These are phyloP conservation scores for Rhodotorula sp. DNA, from an alignment of 1,284 basidiomycete genomes.

Conservation along the genomic window DNA sequence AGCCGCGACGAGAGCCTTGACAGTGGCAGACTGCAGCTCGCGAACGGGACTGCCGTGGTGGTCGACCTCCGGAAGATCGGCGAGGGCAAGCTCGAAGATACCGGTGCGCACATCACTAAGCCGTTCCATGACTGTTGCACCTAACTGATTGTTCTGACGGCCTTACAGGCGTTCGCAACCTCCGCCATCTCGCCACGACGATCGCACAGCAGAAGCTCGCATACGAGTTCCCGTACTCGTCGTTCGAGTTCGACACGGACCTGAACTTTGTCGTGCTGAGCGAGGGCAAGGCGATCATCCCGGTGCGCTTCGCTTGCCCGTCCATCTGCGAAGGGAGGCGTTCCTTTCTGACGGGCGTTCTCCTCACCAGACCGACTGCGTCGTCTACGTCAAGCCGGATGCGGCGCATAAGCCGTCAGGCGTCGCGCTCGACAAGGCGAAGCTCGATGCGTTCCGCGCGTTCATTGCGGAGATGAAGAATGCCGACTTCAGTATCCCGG, in stretches of 20 bases:
- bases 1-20: conserved; percentile 72
- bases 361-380: conserved; percentile 38
- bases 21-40: conserved; percentile 72
- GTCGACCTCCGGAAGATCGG: conserved; percentile 55
- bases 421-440: conserved; percentile 1
- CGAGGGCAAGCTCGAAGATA: conserved; percentile 44
- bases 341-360: conserved; percentile 10
- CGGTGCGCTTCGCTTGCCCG: conserved; percentile 47
- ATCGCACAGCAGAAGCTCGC: conserved; percentile 69
- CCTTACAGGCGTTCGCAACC: conserved; percentile 64
- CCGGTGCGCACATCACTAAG: conserved; percentile 19
- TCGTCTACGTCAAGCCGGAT: conserved; percentile 41
- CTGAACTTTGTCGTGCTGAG: conserved; percentile 65
- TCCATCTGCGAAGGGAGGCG: background rate
- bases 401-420: background rate
- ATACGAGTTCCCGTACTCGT: conserved; percentile 76
- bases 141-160: background rate
- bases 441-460: conserved; percentile 40
- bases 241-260: conserved; percentile 73
- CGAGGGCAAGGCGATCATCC: conserved; percentile 59
- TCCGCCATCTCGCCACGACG: conserved; percentile 68
- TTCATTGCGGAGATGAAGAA: conserved; percentile 30
- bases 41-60: conserved; percentile 63
- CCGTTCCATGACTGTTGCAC: too few species aligned
- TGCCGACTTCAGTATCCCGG: conserved; percentile 34